These are phyloP conservation scores for Agrocybe chaxingu DNA, from an alignment of 768 basidiomycete genomes.

Conservation along the genomic window DNA sequence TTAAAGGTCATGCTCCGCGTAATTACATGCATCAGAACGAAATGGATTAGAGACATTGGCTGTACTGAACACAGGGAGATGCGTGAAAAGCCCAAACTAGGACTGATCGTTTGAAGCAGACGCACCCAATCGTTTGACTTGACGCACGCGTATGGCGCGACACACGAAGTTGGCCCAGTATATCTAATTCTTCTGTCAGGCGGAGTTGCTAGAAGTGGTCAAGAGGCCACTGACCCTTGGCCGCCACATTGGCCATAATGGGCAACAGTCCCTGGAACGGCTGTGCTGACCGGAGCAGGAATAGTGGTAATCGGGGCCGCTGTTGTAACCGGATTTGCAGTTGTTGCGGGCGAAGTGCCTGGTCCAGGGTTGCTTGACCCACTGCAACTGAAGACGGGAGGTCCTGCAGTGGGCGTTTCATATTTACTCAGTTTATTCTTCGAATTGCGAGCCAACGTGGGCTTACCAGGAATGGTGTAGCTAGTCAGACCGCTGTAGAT, in stretches of 20 bases:
- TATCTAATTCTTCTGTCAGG: conserved; percentile 16
- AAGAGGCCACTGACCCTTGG: conserved; percentile 23
- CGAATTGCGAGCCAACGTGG: too few relatives aligned
- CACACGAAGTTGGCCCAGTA: conserved; percentile 34
- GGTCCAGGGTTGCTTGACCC: too few relatives aligned
- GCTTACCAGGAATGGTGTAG: conserved; percentile 40
- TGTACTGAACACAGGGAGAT: conserved; percentile 22
- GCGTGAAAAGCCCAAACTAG: neutral
- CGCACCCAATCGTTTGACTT: conserved; percentile 31
- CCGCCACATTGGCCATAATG: conserved; percentile 45
- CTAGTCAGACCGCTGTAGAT: conserved; percentile 35
- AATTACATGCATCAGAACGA: too few relatives aligned
- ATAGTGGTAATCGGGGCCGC: too few relatives aligned
- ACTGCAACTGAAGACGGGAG: too few relatives aligned
- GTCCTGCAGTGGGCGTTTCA: too few relatives aligned
- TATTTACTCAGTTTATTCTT: neutral
- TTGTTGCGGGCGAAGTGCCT: too few relatives aligned
- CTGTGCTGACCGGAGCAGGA: conserved; percentile 4
- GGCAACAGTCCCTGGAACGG: conserved; percentile 25
- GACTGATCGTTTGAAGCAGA: neutral
- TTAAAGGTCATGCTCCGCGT: too few relatives aligned
- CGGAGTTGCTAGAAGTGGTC: neutral
- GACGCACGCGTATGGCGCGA: conserved; percentile 29
- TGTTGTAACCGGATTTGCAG: neutral
- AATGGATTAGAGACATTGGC: conserved; percentile 24